Percentiles rank a stretch among this genome's conserved stretches.
Evolutionary conservation across 2,329 filamentous ascomycete genomes (phyloP).

Genomic region (Decorospora gaudefroyi): DNA sequence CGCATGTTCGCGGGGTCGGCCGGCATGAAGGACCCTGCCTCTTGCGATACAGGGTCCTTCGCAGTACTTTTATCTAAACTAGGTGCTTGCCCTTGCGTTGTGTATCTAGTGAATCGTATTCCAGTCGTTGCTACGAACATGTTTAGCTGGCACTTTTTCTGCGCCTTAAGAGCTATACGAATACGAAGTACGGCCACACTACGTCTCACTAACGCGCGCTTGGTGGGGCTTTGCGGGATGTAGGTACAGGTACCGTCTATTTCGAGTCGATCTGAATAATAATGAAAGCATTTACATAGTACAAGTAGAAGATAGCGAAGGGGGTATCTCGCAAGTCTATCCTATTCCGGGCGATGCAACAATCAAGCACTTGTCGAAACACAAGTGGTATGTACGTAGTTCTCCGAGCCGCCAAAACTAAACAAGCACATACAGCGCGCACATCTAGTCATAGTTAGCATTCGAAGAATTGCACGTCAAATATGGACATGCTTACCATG

Average conservation of each 20-base stretch:
- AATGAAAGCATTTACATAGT: no score
- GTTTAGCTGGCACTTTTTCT: no score
- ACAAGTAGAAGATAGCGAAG: constrained; percentile 18
- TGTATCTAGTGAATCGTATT: no score
- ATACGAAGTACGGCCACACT: constrained; percentile 2
- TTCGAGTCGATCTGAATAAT: no score
- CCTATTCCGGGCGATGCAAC: neutral
- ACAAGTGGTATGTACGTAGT: neutral
- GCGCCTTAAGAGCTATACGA: no score
- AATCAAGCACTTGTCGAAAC: neutral
- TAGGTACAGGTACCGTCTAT: no score
- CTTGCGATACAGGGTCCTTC: no score
- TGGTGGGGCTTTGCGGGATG: constrained; percentile 13
- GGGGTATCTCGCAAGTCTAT: constrained; percentile 26
- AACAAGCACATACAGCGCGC: constrained; percentile 48
- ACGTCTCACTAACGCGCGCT: constrained; percentile 11
- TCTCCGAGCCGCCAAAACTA: constrained; percentile 9
- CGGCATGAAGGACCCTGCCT: no score
- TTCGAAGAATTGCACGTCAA: neutral
- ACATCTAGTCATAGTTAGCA: constrained; percentile 40
- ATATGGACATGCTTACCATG: constrained; percentile 64
- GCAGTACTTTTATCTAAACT: no score
- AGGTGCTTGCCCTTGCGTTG: no score
- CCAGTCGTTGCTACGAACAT: no score
- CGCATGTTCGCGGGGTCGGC: constrained; percentile 18